Evolutionary conservation across 257 asterid species (phyloP).

Genomic region (Solanum medicagineum): DNA sequence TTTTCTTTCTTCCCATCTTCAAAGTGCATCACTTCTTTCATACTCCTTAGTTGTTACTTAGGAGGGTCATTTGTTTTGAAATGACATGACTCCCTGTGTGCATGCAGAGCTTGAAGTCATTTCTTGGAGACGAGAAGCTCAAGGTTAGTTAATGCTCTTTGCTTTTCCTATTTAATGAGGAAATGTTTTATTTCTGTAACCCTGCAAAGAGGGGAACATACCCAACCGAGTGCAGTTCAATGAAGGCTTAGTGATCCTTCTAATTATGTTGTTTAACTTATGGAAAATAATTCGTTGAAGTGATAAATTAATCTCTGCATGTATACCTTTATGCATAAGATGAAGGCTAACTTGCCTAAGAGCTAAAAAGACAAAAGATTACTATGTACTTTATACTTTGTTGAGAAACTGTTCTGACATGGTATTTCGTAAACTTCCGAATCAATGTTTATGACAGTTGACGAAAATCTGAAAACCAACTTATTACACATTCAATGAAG

Average conservation of each 20-base stretch:
- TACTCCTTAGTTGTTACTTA: background rate
- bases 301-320: background rate
- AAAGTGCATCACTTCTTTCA: background rate
- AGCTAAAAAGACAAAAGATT: background rate
- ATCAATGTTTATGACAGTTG: background rate
- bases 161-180: background rate
- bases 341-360: background rate
- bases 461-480: background rate
- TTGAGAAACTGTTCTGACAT: background rate
- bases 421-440: background rate
- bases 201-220: background rate
- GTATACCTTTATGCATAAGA: background rate
- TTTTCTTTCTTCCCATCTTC: background rate
- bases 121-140: constrained; percentile 86
- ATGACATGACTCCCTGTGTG: constrained; percentile 6
- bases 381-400: background rate
- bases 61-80: background rate
- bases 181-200: background rate
- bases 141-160: constrained; percentile 32
- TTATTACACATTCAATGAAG: background rate
- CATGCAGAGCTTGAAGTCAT: constrained; percentile 83
- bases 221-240: background rate
- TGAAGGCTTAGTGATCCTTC: background rate
- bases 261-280: background rate
- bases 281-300: background rate